A percentile compares a stretch with the other conserved stretches of the same genome.
phyloP scores from a whole-genome alignment of 768 basidiomycete species.

The Termitomyces sp. region DNA sequence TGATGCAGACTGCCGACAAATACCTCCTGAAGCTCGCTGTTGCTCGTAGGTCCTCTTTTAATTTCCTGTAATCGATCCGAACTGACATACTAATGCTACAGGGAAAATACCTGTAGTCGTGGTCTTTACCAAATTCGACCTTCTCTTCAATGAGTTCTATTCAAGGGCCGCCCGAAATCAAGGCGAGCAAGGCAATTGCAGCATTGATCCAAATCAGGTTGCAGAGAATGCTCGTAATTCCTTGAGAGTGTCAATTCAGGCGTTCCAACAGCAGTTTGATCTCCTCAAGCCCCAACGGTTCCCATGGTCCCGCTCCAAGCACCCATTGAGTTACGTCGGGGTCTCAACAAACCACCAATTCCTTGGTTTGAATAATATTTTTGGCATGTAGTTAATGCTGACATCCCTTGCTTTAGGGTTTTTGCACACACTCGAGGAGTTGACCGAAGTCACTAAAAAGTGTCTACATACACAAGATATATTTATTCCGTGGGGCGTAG shows the following conservation, averaged over 20 bases:
- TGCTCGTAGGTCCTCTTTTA: neutral
- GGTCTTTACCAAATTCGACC: neutral
- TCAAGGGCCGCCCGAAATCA: neutral
- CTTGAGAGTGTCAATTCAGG: neutral
- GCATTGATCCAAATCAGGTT: neutral
- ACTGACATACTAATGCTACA: neutral
- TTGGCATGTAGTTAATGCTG: neutral
- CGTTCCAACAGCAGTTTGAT: neutral
- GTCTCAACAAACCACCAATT: neutral
- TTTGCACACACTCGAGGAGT: neutral
- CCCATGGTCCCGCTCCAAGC: neutral
- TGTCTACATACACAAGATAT: neutral
- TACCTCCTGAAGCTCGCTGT: neutral
- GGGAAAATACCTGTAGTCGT: conserved; percentile 3
- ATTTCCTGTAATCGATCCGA: neutral
- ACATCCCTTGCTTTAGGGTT: neutral
- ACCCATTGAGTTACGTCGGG: neutral
- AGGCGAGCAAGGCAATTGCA: neutral
- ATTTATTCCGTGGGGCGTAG: neutral
- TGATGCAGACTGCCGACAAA: neutral
- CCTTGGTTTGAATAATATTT: neutral
- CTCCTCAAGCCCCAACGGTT: neutral
- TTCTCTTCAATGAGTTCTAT: neutral
- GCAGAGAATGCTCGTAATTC: neutral
- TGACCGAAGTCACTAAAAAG: neutral